Evolutionary conservation across 345 rosid genomes (phyloP).

Genomic region (Luvunga scandens): DNA sequence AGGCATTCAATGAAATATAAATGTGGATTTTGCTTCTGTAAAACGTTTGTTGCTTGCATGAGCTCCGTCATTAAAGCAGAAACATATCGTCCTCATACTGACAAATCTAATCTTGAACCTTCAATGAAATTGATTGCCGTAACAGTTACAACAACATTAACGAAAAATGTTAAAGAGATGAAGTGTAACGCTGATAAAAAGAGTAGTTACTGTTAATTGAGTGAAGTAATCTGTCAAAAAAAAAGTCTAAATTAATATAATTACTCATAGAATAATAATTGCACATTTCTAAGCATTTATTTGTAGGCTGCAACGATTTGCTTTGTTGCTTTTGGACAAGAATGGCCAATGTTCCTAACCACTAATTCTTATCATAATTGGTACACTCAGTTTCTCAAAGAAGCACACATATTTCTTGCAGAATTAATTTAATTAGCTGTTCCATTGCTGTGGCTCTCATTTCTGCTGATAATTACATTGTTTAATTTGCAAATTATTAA

Average conservation of each 20-base stretch:
- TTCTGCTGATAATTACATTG: background rate
- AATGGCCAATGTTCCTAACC: background rate
- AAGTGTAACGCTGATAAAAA: too few species aligned
- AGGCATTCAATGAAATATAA: background rate
- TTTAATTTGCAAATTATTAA: background rate
- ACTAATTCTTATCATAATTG: background rate
- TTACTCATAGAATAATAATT: too few species aligned
- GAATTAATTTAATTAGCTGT: background rate
- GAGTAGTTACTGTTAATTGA: too few species aligned
- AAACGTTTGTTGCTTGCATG: background rate
- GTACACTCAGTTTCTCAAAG: background rate
- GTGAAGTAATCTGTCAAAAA: too few species aligned
- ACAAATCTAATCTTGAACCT: background rate
- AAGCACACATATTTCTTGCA: background rate
- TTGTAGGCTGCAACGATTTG: background rate
- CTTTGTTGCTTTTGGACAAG: background rate
- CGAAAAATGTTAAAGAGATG: background rate
- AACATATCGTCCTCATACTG: background rate
- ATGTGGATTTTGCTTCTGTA: background rate
- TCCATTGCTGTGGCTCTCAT: background rate
- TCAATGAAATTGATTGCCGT: background rate
- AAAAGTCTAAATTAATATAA: too few species aligned
- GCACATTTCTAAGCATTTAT: background rate
- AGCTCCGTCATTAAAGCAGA: background rate
- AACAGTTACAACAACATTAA: background rate